These are phyloP conservation scores for Alternaria alternata DNA, from an alignment of 2,329 filamentous ascomycete genomes.

Conservation along the genomic window DNA sequence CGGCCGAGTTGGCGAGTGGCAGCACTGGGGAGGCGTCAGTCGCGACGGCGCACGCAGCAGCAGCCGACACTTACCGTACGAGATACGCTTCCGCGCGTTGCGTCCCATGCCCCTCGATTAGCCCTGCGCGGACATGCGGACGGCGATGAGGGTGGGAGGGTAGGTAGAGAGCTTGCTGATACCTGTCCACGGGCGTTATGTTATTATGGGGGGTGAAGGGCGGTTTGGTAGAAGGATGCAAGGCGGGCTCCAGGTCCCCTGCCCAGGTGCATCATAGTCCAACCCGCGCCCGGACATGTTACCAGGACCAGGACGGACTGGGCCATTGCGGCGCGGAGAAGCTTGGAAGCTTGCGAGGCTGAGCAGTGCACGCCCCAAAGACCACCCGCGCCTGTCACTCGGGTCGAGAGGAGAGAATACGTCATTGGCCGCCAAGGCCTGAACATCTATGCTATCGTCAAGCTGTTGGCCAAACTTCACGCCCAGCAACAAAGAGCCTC, in stretches of 20 bases:
- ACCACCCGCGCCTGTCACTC: not conserved
- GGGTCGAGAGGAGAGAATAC: not conserved
- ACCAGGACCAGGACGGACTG: constrained; percentile 11
- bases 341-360: not conserved
- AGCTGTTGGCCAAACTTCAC: not conserved
- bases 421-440: not conserved
- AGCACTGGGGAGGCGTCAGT: constrained; percentile 62
- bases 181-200: not conserved
- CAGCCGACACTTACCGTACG: constrained; percentile 56
- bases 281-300: constrained; percentile 10
- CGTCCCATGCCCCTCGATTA: constrained; percentile 55
- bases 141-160: constrained; percentile 2
- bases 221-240: constrained; percentile 11
- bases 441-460: not conserved
- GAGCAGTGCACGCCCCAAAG: not conserved
- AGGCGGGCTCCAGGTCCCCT: constrained; percentile 10
- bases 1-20: constrained; percentile 75
- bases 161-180: not conserved
- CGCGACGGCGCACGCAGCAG: constrained; percentile 3
- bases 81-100: constrained; percentile 62
- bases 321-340: constrained; percentile 11
- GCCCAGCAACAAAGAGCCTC: not conserved
- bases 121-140: constrained; percentile 27
- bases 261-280: constrained; percentile 13
- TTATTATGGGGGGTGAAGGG: not conserved